Conservation (phyloP, 1,284 basidiomycete genomes). For the Marasmius fiardii region DNA sequence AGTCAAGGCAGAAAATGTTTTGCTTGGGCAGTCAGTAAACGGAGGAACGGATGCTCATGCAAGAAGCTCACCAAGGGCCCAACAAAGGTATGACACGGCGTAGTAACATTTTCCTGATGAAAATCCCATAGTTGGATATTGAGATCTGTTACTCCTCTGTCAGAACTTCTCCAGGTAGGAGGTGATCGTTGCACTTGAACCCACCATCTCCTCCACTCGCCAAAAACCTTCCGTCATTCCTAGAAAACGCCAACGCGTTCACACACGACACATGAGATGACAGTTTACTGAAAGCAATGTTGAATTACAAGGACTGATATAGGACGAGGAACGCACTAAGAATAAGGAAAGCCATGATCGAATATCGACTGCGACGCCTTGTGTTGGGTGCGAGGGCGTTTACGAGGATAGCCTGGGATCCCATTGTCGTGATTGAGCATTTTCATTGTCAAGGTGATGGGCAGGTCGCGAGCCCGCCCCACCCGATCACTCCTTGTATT, state of each 20-base stretch:
- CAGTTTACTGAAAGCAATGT: conserved; percentile 44
- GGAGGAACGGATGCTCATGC: background rate
- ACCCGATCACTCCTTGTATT: too few relatives aligned
- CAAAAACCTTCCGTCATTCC: conserved; percentile 59
- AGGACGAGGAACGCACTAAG: conserved; percentile 29
- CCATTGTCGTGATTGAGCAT: too few relatives aligned
- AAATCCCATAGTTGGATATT: conserved; percentile 68
- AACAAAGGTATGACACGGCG: conserved; percentile 42
- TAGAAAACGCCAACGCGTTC: conserved; percentile 65
- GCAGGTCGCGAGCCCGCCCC: too few relatives aligned
- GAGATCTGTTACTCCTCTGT: conserved; percentile 52
- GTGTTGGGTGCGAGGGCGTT: background rate
- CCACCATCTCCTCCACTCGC: conserved; percentile 77
- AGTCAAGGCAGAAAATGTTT: conserved; percentile 68
- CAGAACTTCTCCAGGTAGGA: too few relatives aligned
- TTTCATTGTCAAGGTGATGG: too few relatives aligned
- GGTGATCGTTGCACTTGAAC: conserved; percentile 14
- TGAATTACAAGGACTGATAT: background rate
- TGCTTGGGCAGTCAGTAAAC: conserved; percentile 35
- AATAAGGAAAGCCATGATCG: conserved; percentile 40
- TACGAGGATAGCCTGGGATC: background rate
- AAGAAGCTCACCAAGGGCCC: conserved; percentile 46
- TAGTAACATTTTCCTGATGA: conserved; percentile 52
- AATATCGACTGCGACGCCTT: conserved; percentile 19
- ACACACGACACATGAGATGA: conserved; percentile 65